These are phyloP conservation scores for Rosa persica DNA, from an alignment of 306 rosid species.

Conservation along the genomic window DNA sequence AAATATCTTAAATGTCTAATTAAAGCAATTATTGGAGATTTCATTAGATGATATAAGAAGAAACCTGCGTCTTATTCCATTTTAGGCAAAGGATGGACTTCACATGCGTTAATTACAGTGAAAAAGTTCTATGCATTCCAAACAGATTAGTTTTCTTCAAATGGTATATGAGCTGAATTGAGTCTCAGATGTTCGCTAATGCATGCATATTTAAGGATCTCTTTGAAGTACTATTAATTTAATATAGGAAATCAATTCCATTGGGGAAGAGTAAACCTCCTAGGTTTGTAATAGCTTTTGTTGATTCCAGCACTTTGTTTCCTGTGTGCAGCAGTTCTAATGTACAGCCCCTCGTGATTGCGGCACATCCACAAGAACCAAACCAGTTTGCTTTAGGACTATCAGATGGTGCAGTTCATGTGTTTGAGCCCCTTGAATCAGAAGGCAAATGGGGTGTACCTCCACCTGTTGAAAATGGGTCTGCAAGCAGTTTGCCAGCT, in stretches of 20 bases:
- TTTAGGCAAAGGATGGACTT: neutral
- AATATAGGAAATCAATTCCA: neutral
- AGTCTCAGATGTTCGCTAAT: neutral
- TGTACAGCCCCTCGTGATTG: slow-evolving; percentile 75
- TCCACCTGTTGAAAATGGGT: slow-evolving; percentile 82
- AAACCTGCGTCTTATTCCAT: neutral
- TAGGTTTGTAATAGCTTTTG: slow-evolving; percentile 11
- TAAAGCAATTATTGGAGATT: neutral
- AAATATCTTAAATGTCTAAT: neutral
- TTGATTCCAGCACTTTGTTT: neutral
- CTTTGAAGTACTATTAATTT: neutral
- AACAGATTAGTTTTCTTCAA: neutral
- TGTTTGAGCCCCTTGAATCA: slow-evolving; percentile 89
- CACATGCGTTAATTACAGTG: neutral
- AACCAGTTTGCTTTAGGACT: slow-evolving; percentile 89
- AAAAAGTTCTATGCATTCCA: neutral
- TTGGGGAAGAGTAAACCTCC: neutral
- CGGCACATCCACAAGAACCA: slow-evolving; percentile 95
- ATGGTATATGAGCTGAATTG: neutral
- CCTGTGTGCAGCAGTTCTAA: slow-evolving; percentile 49
- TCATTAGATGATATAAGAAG: neutral
- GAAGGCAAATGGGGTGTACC: slow-evolving; percentile 94
- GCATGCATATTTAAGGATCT: neutral
- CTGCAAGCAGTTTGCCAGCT: slow-evolving; percentile 63
- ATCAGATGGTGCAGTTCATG: slow-evolving; percentile 90